phyloP scores from a whole-genome alignment of 768 basidiomycete genomes.

The Tylopilus rubrobrunneus region DNA sequence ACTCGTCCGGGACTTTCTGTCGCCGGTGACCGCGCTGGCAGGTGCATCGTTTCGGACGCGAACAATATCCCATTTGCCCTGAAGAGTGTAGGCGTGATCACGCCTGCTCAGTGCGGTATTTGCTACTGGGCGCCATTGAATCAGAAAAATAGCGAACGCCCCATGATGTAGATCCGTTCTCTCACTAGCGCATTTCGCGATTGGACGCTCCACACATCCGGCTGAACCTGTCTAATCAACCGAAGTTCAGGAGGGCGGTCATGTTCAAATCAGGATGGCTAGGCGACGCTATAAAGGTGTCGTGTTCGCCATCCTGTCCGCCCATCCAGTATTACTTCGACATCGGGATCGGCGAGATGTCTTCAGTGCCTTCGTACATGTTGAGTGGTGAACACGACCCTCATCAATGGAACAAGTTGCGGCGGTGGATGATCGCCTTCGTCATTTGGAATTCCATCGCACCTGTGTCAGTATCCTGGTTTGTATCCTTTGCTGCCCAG shows the following conservation, averaged over 20 bases:
- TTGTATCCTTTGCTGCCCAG: not conserved
- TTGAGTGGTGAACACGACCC: constrained; percentile 23
- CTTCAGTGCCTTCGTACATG: constrained; percentile 12
- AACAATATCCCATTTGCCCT: not conserved
- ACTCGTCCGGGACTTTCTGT: not conserved
- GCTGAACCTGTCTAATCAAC: not conserved
- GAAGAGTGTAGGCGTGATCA: not conserved
- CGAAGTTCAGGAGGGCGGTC: not conserved
- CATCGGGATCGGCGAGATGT: constrained; percentile 14
- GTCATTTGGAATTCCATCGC: constrained; percentile 29
- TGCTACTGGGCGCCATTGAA: constrained; percentile 1
- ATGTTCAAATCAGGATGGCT: not conserved
- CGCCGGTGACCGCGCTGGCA: constrained; percentile 6
- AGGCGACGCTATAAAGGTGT: constrained; percentile 15
- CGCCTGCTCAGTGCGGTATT: not conserved
- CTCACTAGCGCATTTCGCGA: constrained; percentile 17
- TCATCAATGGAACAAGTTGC: constrained; percentile 26
- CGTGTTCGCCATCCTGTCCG: not conserved
- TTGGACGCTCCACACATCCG: constrained; percentile 9
- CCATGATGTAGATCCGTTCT: not conserved
- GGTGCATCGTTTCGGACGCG: not conserved
- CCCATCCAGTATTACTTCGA: not conserved
- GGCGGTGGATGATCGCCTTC: constrained; percentile 26
- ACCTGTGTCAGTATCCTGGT: constrained; percentile 21
- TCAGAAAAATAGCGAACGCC: constrained; percentile 13